Conservation (phyloP, 306 rosid genomes). For the Astragalus glycyphyllos region DNA sequence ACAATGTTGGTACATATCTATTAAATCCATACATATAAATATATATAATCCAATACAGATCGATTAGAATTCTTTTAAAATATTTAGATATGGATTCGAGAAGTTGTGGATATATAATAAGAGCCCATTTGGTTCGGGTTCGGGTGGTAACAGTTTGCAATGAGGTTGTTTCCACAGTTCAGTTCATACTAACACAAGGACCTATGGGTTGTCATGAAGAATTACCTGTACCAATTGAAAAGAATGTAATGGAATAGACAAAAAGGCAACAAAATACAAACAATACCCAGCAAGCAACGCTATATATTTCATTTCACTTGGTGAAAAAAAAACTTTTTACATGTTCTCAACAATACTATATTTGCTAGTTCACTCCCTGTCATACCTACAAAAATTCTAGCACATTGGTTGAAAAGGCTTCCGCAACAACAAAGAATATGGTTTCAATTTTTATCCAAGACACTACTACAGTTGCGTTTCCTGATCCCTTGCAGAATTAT, state of each 20-base stretch:
- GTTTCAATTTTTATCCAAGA: slow-evolving; percentile 50
- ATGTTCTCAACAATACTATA: slow-evolving; percentile 61
- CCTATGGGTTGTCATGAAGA: background rate
- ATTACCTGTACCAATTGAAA: slow-evolving; percentile 15
- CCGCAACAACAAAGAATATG: slow-evolving; percentile 66
- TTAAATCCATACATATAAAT: no score
- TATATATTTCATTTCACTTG: slow-evolving; percentile 85
- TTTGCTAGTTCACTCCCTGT: slow-evolving; percentile 64
- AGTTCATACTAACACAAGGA: slow-evolving; percentile 13
- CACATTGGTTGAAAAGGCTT: slow-evolving; percentile 65
- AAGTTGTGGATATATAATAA: no score
- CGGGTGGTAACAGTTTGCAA: no score
- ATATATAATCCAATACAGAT: no score
- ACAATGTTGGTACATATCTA: no score
- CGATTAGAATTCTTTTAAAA: no score
- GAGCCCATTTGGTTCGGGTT: no score
- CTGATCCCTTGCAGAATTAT: slow-evolving; percentile 69
- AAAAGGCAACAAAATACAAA: slow-evolving; percentile 36
- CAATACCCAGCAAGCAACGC: slow-evolving; percentile 59
- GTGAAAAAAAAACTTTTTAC: slow-evolving; percentile 70
- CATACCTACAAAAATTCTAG: slow-evolving; percentile 91
- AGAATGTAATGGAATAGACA: slow-evolving; percentile 35
- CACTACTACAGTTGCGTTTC: slow-evolving; percentile 62
- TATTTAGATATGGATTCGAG: no score
- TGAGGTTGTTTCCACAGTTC: slow-evolving; percentile 7